Evolutionary conservation across 352 stramenopile species (phyloP).

Genomic region (Phytophthora melonis): DNA sequence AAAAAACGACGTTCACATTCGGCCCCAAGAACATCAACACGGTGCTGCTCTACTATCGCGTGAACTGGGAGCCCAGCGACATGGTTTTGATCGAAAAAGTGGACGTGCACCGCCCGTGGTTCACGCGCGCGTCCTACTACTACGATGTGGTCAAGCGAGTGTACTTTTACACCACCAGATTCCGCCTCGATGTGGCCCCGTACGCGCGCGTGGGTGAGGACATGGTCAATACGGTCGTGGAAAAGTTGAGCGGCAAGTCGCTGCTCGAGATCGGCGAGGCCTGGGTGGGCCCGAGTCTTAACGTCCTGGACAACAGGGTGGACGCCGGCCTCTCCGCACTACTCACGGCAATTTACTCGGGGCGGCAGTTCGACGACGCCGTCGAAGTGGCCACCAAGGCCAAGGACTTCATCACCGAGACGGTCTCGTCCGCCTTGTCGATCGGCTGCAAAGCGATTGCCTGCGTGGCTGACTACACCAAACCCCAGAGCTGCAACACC

Average conservation of each 20-base stretch:
- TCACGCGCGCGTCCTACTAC: conserved; percentile 72
- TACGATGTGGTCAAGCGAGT: conserved; percentile 78
- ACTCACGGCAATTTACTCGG: neutral
- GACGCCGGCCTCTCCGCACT: conserved; percentile 25
- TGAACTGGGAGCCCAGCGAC: neutral
- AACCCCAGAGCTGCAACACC: neutral
- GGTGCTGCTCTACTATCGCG: conserved; percentile 39
- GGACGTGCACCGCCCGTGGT: conserved; percentile 49
- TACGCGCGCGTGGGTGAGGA: conserved; percentile 69
- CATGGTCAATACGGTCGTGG: conserved; percentile 61
- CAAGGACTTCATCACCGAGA: neutral
- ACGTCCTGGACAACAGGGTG: conserved; percentile 68
- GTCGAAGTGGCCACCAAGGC: neutral
- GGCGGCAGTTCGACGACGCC: neutral
- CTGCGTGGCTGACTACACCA: neutral
- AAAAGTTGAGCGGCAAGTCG: conserved; percentile 62
- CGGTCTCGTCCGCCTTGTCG: neutral
- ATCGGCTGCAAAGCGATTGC: neutral
- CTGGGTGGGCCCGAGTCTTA: conserved; percentile 55
- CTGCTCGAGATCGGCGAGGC: conserved; percentile 60
- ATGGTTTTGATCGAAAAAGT: neutral
- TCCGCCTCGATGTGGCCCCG: conserved; percentile 53
- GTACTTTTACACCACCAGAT: conserved; percentile 81
- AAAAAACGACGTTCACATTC: conserved; percentile 56
- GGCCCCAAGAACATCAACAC: conserved; percentile 36